Base-by-base conservation (phyloP, 2,329 filamentous ascomycete genomes). In the Plectosphaerella plurivora region DNA sequence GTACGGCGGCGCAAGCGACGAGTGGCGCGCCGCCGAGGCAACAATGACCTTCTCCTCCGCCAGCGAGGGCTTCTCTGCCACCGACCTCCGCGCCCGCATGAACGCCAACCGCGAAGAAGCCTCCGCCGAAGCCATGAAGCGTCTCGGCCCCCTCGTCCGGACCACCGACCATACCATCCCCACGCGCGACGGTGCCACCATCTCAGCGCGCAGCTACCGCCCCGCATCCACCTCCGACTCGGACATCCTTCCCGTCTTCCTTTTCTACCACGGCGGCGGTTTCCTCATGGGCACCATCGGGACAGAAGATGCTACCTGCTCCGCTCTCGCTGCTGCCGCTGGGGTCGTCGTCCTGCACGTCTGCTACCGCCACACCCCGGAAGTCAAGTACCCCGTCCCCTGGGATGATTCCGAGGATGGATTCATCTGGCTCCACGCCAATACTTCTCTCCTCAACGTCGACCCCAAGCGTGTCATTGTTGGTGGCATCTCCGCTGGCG, bases 311-410 rank as follows among this genome's bases (percentile, higher is more conserved):
- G 73, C 74, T 0, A 68, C 66, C 1, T 84, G 80, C 55, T 64
- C 74, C 0, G 28, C 28, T 12, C 8, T 33, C 28, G 28, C 28
- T 5, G 28, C 28, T 12, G 28, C 28, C 28, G 70, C 69, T 0
- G 62, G 65, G 1, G 68, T 75, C 3, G 64, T 76, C 0, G 78
- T 83, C 0, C 58, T 83, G 1, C 79, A 81, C 44, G 67, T 83
- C 12, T 80, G 81, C 56, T 84, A 84, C 60, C 75, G 82, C 0
- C 81, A 84, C 58, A 81, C 80, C 0, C 81, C 81, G 0, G 75
- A 83, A 49, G 65, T 73, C 55, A 58, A 53, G 0, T 84, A 77
- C 52, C 82, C 82, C 0, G 75, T 71, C 0, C 71, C 74, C 0
- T 82, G 75, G 74, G 55, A 76, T 42, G 82, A 86, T 47, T 63